phyloP scores from a whole-genome alignment of 1,284 basidiomycete species.

The Trichosporon sp. region DNA sequence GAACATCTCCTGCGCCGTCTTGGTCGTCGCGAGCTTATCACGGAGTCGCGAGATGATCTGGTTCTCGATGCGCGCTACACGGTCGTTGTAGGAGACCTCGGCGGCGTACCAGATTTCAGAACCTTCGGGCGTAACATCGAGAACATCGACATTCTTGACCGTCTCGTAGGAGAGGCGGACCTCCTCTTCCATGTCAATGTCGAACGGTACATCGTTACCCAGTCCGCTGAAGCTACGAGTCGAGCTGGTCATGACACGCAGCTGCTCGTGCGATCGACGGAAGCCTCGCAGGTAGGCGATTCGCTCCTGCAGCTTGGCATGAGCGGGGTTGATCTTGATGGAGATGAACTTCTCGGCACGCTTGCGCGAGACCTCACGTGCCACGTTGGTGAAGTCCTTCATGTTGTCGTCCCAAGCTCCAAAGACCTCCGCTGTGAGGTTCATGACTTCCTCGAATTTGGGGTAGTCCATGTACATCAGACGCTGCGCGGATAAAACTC shows the following conservation, averaged over 20 bases:
- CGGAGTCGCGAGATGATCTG: constrained; percentile 92
- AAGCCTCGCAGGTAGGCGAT: constrained; percentile 83
- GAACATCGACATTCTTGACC: constrained; percentile 90
- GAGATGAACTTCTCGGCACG: constrained; percentile 91
- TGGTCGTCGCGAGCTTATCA: constrained; percentile 87
- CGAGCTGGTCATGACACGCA: constrained; percentile 94
- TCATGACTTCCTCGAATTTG: constrained; percentile 80
- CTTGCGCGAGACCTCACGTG: constrained; percentile 88
- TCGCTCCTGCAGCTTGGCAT: constrained; percentile 85
- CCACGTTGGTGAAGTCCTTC: constrained; percentile 97
- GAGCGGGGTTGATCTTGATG: constrained; percentile 88
- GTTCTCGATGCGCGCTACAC: constrained; percentile 94
- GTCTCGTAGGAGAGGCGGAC: constrained; percentile 91
- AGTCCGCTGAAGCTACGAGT: constrained; percentile 78
- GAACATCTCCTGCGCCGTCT: constrained; percentile 99
- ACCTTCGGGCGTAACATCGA: constrained; percentile 90
- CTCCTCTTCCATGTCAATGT: constrained; percentile 87
- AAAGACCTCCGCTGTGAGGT: constrained; percentile 75
- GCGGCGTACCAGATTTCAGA: constrained; percentile 98
- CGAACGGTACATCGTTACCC: constrained; percentile 61
- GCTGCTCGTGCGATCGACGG: constrained; percentile 94
- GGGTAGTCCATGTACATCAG: constrained; percentile 91
- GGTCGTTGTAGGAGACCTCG: constrained; percentile 95
- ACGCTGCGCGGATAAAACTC: constrained; percentile 81
- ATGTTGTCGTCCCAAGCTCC: constrained; percentile 93